These are phyloP conservation scores for Gossypium schwendimanii DNA, from an alignment of 441 rosid genomes.

Conservation along the genomic window DNA sequence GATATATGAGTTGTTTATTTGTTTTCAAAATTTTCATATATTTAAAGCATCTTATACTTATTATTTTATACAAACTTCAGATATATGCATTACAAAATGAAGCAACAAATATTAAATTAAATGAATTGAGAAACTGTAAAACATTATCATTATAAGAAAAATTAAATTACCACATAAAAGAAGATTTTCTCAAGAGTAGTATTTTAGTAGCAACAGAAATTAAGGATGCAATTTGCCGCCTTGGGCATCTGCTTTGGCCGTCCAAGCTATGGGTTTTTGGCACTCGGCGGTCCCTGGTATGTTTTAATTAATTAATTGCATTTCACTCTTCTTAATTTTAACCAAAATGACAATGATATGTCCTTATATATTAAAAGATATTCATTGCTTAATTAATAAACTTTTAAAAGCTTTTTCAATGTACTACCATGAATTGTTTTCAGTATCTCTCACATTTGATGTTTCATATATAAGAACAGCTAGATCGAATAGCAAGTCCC, in stretches of 20 bases:
- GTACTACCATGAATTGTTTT: neutral
- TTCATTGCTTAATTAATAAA: neutral
- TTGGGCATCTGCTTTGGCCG: conserved; percentile 1
- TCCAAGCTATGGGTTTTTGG: neutral
- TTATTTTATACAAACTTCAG: no score
- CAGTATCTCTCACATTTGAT: neutral
- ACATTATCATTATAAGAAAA: neutral
- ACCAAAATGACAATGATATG: neutral
- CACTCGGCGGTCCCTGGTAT: neutral
- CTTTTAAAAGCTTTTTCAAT: neutral
- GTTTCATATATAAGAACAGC: neutral
- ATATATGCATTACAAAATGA: no score
- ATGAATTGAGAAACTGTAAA: neutral
- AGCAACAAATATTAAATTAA: no score
- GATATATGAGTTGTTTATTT: no score
- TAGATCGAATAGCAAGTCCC: neutral
- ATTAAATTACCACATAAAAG: neutral
- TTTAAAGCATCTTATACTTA: no score
- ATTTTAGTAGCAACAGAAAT: neutral
- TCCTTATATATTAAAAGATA: neutral
- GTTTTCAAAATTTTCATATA: neutral
- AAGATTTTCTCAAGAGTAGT: neutral
- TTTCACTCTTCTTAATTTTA: neutral
- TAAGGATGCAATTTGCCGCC: neutral
- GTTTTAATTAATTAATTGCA: neutral